Conservation (phyloP, 2,329 filamentous ascomycete genomes). For the Tetracladium maxilliforme region DNA sequence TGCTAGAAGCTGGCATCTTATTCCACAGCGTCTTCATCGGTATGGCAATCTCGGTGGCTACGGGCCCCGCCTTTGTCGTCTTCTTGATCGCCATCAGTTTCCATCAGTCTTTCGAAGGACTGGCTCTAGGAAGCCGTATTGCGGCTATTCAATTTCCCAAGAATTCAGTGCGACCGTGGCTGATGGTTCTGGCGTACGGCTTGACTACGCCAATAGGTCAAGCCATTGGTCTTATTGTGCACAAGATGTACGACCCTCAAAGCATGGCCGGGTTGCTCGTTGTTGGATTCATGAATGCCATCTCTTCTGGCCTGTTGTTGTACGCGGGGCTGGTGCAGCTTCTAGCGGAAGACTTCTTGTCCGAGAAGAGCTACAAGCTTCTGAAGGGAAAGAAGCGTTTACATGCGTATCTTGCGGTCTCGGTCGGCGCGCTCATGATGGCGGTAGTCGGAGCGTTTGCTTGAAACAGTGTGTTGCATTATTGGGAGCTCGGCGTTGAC, state of each 20-base stretch:
- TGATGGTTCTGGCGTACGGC: conserved; percentile 68
- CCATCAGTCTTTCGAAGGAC: conserved; percentile 79
- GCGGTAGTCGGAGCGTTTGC: conserved; percentile 55
- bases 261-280: conserved; percentile 64
- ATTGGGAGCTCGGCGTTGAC: no score
- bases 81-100: conserved; percentile 71
- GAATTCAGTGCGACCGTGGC: conserved; percentile 59
- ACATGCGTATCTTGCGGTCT: conserved; percentile 46
- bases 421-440: conserved; percentile 46
- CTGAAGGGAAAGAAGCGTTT: conserved; percentile 40
- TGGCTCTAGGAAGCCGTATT: conserved; percentile 74
- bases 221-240: conserved; percentile 64
- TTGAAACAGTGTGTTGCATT: conserved; percentile 14
- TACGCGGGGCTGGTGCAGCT: conserved; percentile 78
- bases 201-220: conserved; percentile 71
- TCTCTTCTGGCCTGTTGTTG: conserved; percentile 64
- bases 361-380: conserved; percentile 45
- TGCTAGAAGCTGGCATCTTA: conserved; percentile 71
- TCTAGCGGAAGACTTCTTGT: conserved; percentile 75
- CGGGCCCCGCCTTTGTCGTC: conserved; percentile 64
- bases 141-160: conserved; percentile 68
- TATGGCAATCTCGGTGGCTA: conserved; percentile 73
- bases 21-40: conserved; percentile 81
- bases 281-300: conserved; percentile 79
- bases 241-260: conserved; percentile 66